Conservation (phyloP, 192 early-diverging fungal genomes). For the Gamsiella multidivaricata region DNA sequence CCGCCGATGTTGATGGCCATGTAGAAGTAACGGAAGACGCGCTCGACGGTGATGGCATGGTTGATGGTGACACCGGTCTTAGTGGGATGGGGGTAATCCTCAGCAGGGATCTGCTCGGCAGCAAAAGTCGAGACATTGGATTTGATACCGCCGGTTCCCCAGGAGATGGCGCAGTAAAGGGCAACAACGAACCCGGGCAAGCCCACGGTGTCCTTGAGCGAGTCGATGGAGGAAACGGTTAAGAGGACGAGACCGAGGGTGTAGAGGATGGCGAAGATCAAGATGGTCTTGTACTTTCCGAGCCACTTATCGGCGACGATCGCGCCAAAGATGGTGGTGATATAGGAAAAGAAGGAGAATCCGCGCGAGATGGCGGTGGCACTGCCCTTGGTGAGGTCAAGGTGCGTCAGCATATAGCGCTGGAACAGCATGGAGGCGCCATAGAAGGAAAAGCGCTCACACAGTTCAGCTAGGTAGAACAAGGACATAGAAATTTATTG, state of each 20-base stretch:
- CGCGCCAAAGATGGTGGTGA: constrained; percentile 71
- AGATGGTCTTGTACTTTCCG: constrained; percentile 75
- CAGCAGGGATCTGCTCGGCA: constrained; percentile 67
- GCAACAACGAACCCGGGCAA: constrained; percentile 67
- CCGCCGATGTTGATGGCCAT: constrained; percentile 73
- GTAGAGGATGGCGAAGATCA: constrained; percentile 67
- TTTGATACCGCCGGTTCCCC: constrained; percentile 75
- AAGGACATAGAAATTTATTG: neutral
- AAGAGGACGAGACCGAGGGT: constrained; percentile 64
- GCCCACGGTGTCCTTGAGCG: constrained; percentile 60
- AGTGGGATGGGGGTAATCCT: constrained; percentile 64
- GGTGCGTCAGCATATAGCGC: constrained; percentile 68
- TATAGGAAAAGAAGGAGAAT: constrained; percentile 74
- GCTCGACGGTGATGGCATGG: constrained; percentile 70
- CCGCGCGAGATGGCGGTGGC: constrained; percentile 69
- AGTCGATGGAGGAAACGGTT: constrained; percentile 65
- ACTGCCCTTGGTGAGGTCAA: constrained; percentile 51
- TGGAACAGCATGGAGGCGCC: constrained; percentile 71
- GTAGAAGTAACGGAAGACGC: constrained; percentile 81
- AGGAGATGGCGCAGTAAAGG: constrained; percentile 66
- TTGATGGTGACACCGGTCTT: constrained; percentile 67
- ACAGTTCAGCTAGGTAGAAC: constrained; percentile 64
- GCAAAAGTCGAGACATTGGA: constrained; percentile 73
- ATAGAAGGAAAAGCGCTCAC: constrained; percentile 74
- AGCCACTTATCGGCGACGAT: constrained; percentile 69